Conservation (phyloP, 176 grass and related monocot genomes). For the Otatea glauca region DNA sequence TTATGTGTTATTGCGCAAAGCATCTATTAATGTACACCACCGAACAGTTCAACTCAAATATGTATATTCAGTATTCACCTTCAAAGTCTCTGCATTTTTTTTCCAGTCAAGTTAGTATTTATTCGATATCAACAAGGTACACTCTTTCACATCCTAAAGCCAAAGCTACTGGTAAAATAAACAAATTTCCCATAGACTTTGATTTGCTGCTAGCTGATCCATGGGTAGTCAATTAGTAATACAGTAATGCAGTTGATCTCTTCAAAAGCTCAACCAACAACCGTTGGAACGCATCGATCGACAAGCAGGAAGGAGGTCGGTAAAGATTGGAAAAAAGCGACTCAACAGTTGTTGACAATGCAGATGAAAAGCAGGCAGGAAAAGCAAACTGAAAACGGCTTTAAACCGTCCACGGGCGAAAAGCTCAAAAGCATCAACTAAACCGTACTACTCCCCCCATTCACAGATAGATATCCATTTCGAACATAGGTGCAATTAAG, state of each 20-base stretch:
- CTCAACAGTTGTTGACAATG: slow-evolving; percentile 8
- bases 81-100: slow-evolving; percentile 2
- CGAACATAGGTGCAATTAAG: too few relatives aligned
- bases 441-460: background rate
- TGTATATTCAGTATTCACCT: background rate
- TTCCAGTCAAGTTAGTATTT: slow-evolving; percentile 23
- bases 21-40: background rate
- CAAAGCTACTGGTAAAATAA: slow-evolving; percentile 10
- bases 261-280: slow-evolving; percentile 12
- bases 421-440: background rate
- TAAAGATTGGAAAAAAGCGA: background rate
- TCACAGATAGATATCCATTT: too few relatives aligned
- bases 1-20: too few relatives aligned
- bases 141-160: background rate
- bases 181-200: background rate
- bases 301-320: background rate
- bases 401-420: background rate
- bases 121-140: slow-evolving; percentile 20
- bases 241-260: background rate
- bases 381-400: slow-evolving; percentile 37
- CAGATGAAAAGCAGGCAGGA: background rate
- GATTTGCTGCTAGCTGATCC: background rate
- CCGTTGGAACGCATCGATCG: background rate
- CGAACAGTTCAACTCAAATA: slow-evolving; percentile 18
- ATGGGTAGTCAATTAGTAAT: background rate